phyloP scores from a whole-genome alignment of 176 grass and related monocot genomes.

The Puya raimondii region DNA sequence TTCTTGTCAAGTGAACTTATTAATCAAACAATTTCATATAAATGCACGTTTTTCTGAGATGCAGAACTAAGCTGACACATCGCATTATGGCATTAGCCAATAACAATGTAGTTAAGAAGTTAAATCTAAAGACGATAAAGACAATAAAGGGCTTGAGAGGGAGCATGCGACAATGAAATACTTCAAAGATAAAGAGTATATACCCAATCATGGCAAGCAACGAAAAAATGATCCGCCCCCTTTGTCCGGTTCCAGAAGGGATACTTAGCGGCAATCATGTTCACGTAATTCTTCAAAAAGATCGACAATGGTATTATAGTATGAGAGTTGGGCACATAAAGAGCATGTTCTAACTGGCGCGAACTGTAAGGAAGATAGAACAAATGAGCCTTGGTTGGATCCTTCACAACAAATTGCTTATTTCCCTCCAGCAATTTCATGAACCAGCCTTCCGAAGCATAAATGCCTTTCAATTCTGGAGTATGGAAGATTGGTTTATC shows the following conservation, averaged over 20 bases:
- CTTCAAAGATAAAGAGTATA: neutral
- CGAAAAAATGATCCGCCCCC: slow-evolving; percentile 87
- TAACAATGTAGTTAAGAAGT: no score
- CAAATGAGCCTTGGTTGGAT: slow-evolving; percentile 57
- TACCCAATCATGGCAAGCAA: slow-evolving; percentile 98
- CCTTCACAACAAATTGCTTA: slow-evolving; percentile 54
- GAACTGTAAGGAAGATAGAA: slow-evolving; percentile 83
- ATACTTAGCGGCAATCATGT: slow-evolving; percentile 69
- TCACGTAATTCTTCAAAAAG: slow-evolving; percentile 68
- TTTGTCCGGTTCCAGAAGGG: slow-evolving; percentile 77
- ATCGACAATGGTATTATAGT: slow-evolving; percentile 48
- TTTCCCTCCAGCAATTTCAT: slow-evolving; percentile 81
- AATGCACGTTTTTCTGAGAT: no score
- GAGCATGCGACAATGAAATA: neutral
- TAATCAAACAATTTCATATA: no score
- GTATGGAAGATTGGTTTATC: slow-evolving; percentile 71
- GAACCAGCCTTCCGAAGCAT: slow-evolving; percentile 93
- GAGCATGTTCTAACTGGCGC: slow-evolving; percentile 48
- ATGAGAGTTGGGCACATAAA: slow-evolving; percentile 80
- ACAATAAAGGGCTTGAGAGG: no score
- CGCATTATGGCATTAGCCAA: no score
- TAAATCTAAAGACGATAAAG: no score
- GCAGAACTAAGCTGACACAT: no score
- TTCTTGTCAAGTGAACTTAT: no score
- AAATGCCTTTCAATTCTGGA: slow-evolving; percentile 71